phyloP scores from a whole-genome alignment of 2,329 filamentous ascomycete species.

The Cladosporium cucumerinum region DNA sequence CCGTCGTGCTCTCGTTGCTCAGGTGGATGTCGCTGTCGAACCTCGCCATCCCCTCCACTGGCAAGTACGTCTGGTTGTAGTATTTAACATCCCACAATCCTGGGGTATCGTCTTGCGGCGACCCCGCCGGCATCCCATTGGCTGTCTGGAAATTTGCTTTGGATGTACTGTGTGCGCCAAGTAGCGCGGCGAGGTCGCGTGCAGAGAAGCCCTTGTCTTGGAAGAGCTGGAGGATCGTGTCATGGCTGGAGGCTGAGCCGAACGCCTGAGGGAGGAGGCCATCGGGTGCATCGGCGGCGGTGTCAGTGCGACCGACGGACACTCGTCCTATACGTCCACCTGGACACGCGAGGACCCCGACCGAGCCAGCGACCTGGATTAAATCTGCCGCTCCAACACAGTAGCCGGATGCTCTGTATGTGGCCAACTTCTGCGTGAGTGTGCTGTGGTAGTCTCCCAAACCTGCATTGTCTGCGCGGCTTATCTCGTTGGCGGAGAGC shows the following conservation, averaged over 20 bases:
- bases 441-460: slow-evolving; percentile 42
- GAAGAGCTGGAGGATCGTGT: slow-evolving; percentile 48
- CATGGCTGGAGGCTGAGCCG: slow-evolving; percentile 35
- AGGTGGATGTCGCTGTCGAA: slow-evolving; percentile 35
- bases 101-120: slow-evolving; percentile 48
- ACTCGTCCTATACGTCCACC: slow-evolving; percentile 51
- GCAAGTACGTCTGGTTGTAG: slow-evolving; percentile 40
- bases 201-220: slow-evolving; percentile 50
- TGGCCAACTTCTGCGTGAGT: slow-evolving; percentile 41
- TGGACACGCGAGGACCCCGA: slow-evolving; percentile 50
- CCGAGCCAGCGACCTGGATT: slow-evolving; percentile 48
- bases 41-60: slow-evolving; percentile 26
- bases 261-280: slow-evolving; percentile 47
- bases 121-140: slow-evolving; percentile 32
- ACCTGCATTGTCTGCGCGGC: slow-evolving; percentile 43
- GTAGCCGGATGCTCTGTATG: slow-evolving; percentile 19
- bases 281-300: slow-evolving; percentile 38
- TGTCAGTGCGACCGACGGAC: slow-evolving; percentile 51
- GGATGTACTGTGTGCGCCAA: slow-evolving; percentile 53
- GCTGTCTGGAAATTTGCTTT: slow-evolving; percentile 41
- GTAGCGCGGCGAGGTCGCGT: slow-evolving; percentile 51
- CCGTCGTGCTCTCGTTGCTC: slow-evolving; percentile 24
- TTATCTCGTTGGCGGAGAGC: slow-evolving; percentile 37
- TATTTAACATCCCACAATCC: slow-evolving; percentile 51
- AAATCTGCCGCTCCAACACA: slow-evolving; percentile 53